Base-by-base conservation (phyloP, 768 basidiomycete species). In the Nidula microcarpa region DNA sequence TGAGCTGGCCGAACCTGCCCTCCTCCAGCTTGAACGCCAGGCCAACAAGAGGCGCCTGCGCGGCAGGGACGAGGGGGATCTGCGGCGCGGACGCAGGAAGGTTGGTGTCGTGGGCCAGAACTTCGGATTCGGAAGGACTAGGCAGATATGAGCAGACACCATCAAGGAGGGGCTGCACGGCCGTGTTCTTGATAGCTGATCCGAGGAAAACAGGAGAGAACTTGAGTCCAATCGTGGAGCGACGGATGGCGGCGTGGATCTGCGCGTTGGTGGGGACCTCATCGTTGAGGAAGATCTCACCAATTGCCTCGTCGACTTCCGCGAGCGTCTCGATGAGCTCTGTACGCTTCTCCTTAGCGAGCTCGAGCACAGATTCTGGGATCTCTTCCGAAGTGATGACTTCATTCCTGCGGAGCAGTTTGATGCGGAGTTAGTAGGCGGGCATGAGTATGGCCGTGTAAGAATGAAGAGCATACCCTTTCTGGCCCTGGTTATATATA, bases 1-100 rank as follows among this genome's bases (percentile, higher is more conserved):
- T 99, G 64, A 99, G 73, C 70, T 99, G 97, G 8, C 97, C 97
- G 65, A 91, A 99, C 18, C 91, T 80, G 4, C 96, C 95, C 74
- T 99, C 97, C 69, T 99, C 97, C 44, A 99, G 77, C 75, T 99
- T 99, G 82, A 99, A 99, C 10, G 97, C 97, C 48, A 99, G 75
- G 6, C 91, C 95, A 54, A 99, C 89, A 32, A 98, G 77, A 3
- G 95, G 92, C 0, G 91, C 91, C 32, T 84, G 80, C 0, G 91
- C 84, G 6, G 94, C 94, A 33, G 95, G 94, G 7, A 78, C 76
- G 14, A 98, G 80, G 0, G 85, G 78, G 6, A 97, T 84, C 14
- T 81, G 81, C 6, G 91, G 85, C 0, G 90, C 79, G 23, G 74
- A 72, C 0, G 78, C 64, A 0, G 89, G 84, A 1, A 82, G 76